A percentile compares a stretch with the other conserved stretches of the same genome.
These are phyloP conservation scores for Cladophialophora yegresii DNA, from an alignment of 2,329 filamentous ascomycete species.

Conservation along the genomic window DNA sequence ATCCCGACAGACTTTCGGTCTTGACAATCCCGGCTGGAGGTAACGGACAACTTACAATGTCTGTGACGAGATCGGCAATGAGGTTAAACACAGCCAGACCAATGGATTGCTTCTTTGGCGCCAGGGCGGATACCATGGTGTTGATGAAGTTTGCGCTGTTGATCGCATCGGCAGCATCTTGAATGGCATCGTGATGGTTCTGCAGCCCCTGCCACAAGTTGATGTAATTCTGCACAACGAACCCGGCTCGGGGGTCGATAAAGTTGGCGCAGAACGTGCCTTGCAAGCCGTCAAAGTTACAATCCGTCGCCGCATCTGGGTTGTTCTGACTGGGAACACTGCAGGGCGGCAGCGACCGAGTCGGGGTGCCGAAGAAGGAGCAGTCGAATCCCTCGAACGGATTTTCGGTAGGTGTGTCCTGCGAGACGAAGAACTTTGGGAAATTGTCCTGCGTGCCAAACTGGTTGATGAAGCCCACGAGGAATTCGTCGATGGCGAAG, in stretches of 20 bases:
- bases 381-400: slow-evolving; percentile 17
- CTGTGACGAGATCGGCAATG: slow-evolving; percentile 12
- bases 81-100: slow-evolving; percentile 4
- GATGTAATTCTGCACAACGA: slow-evolving; percentile 21
- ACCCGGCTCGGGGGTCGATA: slow-evolving; percentile 12
- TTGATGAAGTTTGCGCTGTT: slow-evolving; percentile 15
- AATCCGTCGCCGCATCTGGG: slow-evolving; percentile 12
- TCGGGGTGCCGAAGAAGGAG: slow-evolving; percentile 11
- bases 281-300: slow-evolving; percentile 11
- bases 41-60: not conserved
- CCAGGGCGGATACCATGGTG: slow-evolving; percentile 13
- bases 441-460: slow-evolving; percentile 18
- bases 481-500: slow-evolving; percentile 17
- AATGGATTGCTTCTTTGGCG: slow-evolving; percentile 16
- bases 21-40: too few relatives aligned
- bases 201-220: slow-evolving; percentile 22
- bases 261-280: slow-evolving; percentile 12
- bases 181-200: slow-evolving; percentile 21
- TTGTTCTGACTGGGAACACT: slow-evolving; percentile 3
- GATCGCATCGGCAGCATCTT: slow-evolving; percentile 16
- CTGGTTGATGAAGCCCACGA: slow-evolving; percentile 15
- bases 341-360: slow-evolving; percentile 3
- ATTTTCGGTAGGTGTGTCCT: slow-evolving; percentile 14
- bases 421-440: slow-evolving; percentile 18
- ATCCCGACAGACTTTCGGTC: too few relatives aligned